Percentiles rank a stretch among this genome's conserved stretches.
phyloP scores from a whole-genome alignment of 257 asterid genomes.

The Gynochthodes officinalis region DNA sequence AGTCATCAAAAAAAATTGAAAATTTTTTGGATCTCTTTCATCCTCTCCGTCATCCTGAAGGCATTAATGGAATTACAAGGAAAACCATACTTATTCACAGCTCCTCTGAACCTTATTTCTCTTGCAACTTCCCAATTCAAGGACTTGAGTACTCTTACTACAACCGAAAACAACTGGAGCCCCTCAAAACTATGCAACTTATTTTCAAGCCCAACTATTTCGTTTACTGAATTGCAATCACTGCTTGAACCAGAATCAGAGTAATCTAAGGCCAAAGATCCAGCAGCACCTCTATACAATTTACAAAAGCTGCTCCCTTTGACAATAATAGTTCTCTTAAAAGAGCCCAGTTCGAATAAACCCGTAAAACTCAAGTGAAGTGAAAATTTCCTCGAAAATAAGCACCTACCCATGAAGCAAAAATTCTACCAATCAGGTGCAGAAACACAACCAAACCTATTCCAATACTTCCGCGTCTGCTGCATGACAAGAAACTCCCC shows the following conservation, averaged over 20 bases:
- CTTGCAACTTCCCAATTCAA: constrained; percentile 44
- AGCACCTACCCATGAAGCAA: constrained; percentile 47
- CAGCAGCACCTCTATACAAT: constrained; percentile 36
- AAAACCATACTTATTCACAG: constrained; percentile 46
- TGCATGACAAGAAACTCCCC: background rate
- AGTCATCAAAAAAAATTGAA: too few species aligned
- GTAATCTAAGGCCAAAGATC: constrained; percentile 32
- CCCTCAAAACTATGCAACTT: constrained; percentile 11
- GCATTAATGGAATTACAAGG: constrained; percentile 27
- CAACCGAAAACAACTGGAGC: constrained; percentile 29
- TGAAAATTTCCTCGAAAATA: constrained; percentile 27
- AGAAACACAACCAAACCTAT: constrained; percentile 1
- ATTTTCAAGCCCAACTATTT: constrained; percentile 21
- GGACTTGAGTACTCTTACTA: constrained; percentile 52
- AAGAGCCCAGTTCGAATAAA: constrained; percentile 23
- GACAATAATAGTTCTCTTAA: constrained; percentile 10
- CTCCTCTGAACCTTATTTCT: constrained; percentile 27
- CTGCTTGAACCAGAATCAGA: constrained; percentile 39
- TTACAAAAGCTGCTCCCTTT: constrained; percentile 23
- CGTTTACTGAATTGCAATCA: constrained; percentile 32
- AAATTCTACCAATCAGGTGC: constrained; percentile 16
- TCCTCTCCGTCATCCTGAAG: constrained; percentile 35
- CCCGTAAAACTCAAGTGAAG: constrained; percentile 19
- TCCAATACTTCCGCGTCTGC: constrained; percentile 2
- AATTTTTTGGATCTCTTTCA: too few species aligned